Base-by-base conservation (phyloP, 495 filamentous ascomycete genomes). In the Talaromyces adpressus region DNA sequence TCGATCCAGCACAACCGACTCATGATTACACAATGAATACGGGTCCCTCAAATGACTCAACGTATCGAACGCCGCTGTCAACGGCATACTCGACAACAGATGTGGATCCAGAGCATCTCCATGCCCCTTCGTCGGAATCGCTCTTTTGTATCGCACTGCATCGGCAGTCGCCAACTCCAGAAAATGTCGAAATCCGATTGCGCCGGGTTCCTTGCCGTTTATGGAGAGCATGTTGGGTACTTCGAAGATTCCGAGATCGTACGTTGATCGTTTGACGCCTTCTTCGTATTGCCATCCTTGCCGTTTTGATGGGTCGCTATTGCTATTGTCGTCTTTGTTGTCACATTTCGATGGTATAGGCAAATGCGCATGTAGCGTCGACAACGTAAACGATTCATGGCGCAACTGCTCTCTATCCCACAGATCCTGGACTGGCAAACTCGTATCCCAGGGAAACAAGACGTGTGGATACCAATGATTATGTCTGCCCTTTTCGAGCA, bases 181-280 rank as follows among this genome's bases (percentile, higher is more conserved):
- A 18, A 87, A 91, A 58, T 89, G 84, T 63, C 86, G 82, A 67
- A 87, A 91, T n/a, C 89, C 90, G 25, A 91, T 73, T 36, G 88
- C 88, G 4, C 90, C 90, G 47, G 85, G 84, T 69, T 93, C 90
- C 47, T 84, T 75, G 52, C 89, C 86, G 62, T 87, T 85, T 73
- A 85, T 86, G 68, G 86, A 87, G 52, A 92, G 78, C 89, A 92
- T 93, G 71, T 83, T 89, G 6, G 90, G 89, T 3, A 82, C 73
- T 66, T 84, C 89, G 69, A 74, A 84, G 67, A 80, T 81, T 73
- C 69, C 84, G 64, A 72, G 79, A 73, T 76, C 86, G 72, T 81
- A 89, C 70, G 75, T 85, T 70, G 70, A 85, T 75, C 68, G 75
- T 74, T 72, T 77, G 16, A 66, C 64, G 7, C 66, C 70, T n/a